Evolutionary conservation across 2,329 filamentous ascomycete genomes (phyloP).

Genomic region (Botrytis elliptica): DNA sequence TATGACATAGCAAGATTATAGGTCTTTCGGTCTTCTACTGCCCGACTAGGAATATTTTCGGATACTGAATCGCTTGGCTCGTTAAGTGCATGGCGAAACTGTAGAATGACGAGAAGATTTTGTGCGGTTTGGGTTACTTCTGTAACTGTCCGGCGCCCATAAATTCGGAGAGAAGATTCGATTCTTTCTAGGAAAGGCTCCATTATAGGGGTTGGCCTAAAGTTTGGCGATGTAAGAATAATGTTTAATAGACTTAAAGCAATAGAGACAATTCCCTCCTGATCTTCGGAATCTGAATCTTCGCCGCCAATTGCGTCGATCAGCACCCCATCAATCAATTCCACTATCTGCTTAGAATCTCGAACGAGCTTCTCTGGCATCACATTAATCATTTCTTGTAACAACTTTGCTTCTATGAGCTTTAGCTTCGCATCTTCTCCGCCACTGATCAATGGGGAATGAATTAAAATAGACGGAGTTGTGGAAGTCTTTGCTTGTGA

Average conservation of each 20-base stretch:
- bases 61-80: constrained; percentile 32
- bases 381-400: constrained; percentile 64
- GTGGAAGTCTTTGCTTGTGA: constrained; percentile 29
- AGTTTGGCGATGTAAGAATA: constrained; percentile 57
- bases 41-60: constrained; percentile 42
- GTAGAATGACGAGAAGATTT: constrained; percentile 56
- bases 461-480: constrained; percentile 31
- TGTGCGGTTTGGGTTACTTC: constrained; percentile 53
- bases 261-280: constrained; percentile 50
- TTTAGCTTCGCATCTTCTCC: constrained; percentile 46
- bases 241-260: constrained; percentile 62
- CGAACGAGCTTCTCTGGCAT: constrained; percentile 63
- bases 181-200: constrained; percentile 45
- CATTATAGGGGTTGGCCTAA: constrained; percentile 49
- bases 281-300: constrained; percentile 43
- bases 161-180: constrained; percentile 49
- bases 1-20: constrained; percentile 64
- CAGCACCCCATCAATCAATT: constrained; percentile 62
- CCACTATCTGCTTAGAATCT: constrained; percentile 63
- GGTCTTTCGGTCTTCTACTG: constrained; percentile 59
- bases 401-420: constrained; percentile 58
- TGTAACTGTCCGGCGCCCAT: constrained; percentile 40
- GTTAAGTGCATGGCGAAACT: constrained; percentile 55
- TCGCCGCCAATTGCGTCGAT: constrained; percentile 23
- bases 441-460: constrained; percentile 39